phyloP scores from a whole-genome alignment of 257 asterid species.

The Orobanche coerulescens region DNA sequence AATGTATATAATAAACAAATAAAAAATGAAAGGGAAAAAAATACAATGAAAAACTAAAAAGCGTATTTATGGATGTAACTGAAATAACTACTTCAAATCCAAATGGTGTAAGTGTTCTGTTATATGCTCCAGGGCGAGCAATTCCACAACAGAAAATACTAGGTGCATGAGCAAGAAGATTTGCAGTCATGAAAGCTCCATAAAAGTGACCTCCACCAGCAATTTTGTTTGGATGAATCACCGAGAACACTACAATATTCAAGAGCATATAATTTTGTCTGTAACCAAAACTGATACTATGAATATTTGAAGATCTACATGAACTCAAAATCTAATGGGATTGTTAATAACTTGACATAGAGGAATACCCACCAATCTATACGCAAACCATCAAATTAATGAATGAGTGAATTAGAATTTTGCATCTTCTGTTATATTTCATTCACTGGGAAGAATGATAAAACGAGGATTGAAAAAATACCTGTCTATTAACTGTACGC shows the following conservation, averaged over 20 bases:
- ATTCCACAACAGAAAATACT: constrained; percentile 90
- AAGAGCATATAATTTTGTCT: constrained; percentile 13
- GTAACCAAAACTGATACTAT: background rate
- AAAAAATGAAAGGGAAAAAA: background rate
- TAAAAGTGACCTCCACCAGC: constrained; percentile 97
- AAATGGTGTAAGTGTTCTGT: constrained; percentile 97
- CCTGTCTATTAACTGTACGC: constrained; percentile 5
- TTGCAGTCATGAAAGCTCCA: constrained; percentile 99
- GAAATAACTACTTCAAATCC: constrained; percentile 77
- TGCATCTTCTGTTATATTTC: background rate
- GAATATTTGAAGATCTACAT: constrained; percentile 7
- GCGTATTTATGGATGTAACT: constrained; percentile 1
- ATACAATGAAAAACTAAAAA: background rate
- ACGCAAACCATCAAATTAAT: background rate
- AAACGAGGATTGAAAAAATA: background rate
- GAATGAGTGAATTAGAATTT: background rate
- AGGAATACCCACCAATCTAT: constrained; percentile 12
- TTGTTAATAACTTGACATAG: background rate
- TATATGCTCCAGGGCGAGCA: constrained; percentile 99
- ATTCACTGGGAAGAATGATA: background rate
- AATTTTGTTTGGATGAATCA: constrained; percentile 86
- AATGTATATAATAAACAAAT: background rate
- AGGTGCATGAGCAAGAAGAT: constrained; percentile 96
- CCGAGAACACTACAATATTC: constrained; percentile 37
- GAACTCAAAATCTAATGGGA: background rate